Conservation (phyloP, 2,329 filamentous ascomycete genomes). For the Fusarium chaquense region DNA sequence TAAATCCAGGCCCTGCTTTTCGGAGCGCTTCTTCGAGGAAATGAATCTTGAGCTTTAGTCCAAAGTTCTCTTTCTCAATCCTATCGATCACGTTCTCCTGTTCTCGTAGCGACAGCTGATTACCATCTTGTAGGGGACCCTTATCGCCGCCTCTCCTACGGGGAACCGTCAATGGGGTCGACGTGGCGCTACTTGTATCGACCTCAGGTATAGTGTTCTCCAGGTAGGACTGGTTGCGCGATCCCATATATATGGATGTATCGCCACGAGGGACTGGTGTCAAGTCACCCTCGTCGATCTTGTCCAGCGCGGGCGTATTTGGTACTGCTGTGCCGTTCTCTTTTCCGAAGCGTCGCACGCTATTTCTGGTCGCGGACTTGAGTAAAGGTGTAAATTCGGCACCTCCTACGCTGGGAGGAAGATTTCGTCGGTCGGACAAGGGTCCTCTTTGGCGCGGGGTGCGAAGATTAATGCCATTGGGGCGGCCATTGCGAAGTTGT, state of each 20-base stretch:
- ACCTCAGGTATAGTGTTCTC: conserved; percentile 80
- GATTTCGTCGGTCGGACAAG: conserved; percentile 77
- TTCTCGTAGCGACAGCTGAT: conserved; percentile 90
- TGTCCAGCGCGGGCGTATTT: conserved; percentile 77
- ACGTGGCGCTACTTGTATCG: conserved; percentile 82
- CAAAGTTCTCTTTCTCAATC: conserved; percentile 98
- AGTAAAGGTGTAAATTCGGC: conserved; percentile 95
- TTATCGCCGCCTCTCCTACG: conserved; percentile 72
- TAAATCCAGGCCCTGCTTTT: conserved; percentile 90
- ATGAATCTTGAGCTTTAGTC: conserved; percentile 95
- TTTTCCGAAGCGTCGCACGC: conserved; percentile 73
- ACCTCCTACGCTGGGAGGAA: conserved; percentile 72
- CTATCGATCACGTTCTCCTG: conserved; percentile 96
- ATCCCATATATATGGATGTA: conserved; percentile 76
- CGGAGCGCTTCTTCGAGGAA: conserved; percentile 92
- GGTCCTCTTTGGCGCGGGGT: conserved; percentile 81
- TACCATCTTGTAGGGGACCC: conserved; percentile 83
- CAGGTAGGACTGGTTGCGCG: conserved; percentile 72
- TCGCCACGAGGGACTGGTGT: conserved; percentile 80
- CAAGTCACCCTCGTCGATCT: conserved; percentile 77
- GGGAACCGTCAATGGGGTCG: conserved; percentile 82
- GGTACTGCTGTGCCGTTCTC: conserved; percentile 69
- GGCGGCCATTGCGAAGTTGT: conserved; percentile 76
- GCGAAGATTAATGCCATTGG: conserved; percentile 68
- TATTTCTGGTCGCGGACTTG: conserved; percentile 81